Evolutionary conservation across 2,329 filamentous ascomycete species (phyloP), one percentile per base, ranked within the genome.

Genomic region (Chrysoporthe cubensis): DNA sequence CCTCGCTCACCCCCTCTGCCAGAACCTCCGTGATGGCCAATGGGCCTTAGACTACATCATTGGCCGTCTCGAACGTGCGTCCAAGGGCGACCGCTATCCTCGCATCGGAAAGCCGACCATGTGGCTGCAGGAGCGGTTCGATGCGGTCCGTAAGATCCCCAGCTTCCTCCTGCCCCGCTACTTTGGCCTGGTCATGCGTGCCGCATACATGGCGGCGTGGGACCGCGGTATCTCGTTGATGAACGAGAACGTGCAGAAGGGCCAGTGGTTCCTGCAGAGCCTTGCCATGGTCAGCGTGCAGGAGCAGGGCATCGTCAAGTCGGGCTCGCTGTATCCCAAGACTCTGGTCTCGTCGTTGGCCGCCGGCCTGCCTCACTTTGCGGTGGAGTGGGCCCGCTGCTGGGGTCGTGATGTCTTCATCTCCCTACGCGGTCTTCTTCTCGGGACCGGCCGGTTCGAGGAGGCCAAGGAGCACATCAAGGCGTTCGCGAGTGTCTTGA

Each of bases 381-480:
- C 96, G 0, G 91, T 92, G 9, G 91, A 94, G 74, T 99, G 96
- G 94, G 94, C 95, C 62, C 88, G 96, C 74, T 97, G 95, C 79
- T 99, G 96, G 96, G 96, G 96, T 8, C 90, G 96, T 66, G 96
- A 99, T 78, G 93, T 97, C 14, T 98, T 97, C 78, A 99, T 99
- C 71, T 96, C 96, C 16, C 87, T 97, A 52, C 91, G 96, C 62
- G 96, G 96, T 56, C 84, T 99, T n/a, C 93, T 92, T 72, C 87
- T 99, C 46, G 94, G 92, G 52, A 98, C 95, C 13, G 93, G 94
- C 1, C 90, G 96, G 9, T 97, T 91, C 74, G 88, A 86, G 2
- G 94, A 97, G 76, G 96, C 96, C 8, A 94, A 89, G 75, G 94
- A 98, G 77, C 96, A 99, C 75, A 97, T 99, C 68, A 83, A 93